Percentiles rank a stretch among this genome's conserved stretches.
phyloP scores from a whole-genome alignment of 2,329 filamentous ascomycete genomes.

The Chrysoporthe cubensis region DNA sequence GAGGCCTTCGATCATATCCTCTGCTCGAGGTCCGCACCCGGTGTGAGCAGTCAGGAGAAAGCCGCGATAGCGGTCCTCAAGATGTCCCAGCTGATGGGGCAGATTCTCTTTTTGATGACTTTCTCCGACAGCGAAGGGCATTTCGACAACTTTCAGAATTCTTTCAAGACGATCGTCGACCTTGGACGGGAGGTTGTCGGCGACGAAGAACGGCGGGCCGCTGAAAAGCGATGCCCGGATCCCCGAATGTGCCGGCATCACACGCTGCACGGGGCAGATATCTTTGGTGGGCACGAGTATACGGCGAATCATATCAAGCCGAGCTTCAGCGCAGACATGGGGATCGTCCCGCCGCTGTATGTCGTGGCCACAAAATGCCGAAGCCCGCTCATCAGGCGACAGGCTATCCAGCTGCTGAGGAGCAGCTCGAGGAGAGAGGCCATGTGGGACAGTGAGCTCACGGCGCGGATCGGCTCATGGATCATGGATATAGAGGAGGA shows the following conservation, averaged over 20 bases:
- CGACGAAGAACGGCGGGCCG: constrained; percentile 59
- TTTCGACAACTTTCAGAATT: constrained; percentile 58
- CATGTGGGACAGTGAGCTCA: constrained; percentile 70
- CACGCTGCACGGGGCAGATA: constrained; percentile 39
- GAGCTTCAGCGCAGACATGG: constrained; percentile 66
- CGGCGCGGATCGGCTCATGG: constrained; percentile 59
- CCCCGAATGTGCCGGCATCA: constrained; percentile 49
- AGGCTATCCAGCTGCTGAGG: constrained; percentile 64
- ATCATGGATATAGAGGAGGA: constrained; percentile 59
- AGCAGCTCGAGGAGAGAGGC: constrained; percentile 66
- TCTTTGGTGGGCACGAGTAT: constrained; percentile 48
- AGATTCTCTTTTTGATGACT: constrained; percentile 62
- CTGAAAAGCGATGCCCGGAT: constrained; percentile 49
- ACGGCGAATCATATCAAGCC: constrained; percentile 58
- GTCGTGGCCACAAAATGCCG: constrained; percentile 70
- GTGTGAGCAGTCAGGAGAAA: constrained; percentile 58
- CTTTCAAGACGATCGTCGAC: constrained; percentile 60
- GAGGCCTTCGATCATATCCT: constrained; percentile 61
- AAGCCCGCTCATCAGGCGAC: constrained; percentile 57
- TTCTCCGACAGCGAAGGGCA: constrained; percentile 62
- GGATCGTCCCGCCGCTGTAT: constrained; percentile 67
- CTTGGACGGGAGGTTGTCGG: constrained; percentile 62
- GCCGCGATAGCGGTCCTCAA: constrained; percentile 64
- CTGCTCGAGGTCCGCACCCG: constrained; percentile 50
- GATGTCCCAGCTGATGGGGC: constrained; percentile 64